Base-by-base conservation (phyloP, 2,329 filamentous ascomycete species). In the Paecilomyces dactylethromorphus region DNA sequence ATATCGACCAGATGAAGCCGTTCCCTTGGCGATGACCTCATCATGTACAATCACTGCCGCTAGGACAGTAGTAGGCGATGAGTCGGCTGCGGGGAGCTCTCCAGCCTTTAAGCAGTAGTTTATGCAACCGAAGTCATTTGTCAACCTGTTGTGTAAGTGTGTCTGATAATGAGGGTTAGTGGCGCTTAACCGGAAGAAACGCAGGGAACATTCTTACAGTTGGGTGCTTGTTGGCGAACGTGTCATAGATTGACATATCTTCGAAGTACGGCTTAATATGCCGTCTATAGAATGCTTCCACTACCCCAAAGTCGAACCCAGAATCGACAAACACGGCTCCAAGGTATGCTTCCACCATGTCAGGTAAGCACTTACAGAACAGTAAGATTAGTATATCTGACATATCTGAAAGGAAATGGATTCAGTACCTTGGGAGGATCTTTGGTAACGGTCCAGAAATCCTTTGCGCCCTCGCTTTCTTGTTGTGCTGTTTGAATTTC, bases 261-360 rank as follows among this genome's bases (percentile, higher is more conserved):
- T 83, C 79, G 71, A 97, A 97, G 76, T 87, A 96, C 2, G 86
- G 87, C 58, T 82, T 81, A 58, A 97, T 83, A 63, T 92, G 86
- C 13, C 67, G 71, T n/a, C 84, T 75, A 74, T 96, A 97, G 76
- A 99, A 97, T 0, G 71, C 70, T 62, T 89, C 84, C 1, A 97
- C 88, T 18, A 86, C 80, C 12, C 72, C 71, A 72, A 88, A 97
- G 68, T 94, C 78, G 75, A 93, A 97, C 53, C 82, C 79, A 0
- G 90, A 89, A 73, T 99, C 94, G 11, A 99, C 89, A 70, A 97
- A 97, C 22, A 97, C 81, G 21, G 93, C 93, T 1, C 92, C 94
- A 2, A 97, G 78, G 66, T 92, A 94, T 0, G 93, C 86, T 79
- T 99, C 94, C 3, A 97, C 81, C 39, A 96, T 84, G 72, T 99